Base-by-base conservation (phyloP, 805 yeast genomes). In the Zygosaccharomyces bailii region DNA sequence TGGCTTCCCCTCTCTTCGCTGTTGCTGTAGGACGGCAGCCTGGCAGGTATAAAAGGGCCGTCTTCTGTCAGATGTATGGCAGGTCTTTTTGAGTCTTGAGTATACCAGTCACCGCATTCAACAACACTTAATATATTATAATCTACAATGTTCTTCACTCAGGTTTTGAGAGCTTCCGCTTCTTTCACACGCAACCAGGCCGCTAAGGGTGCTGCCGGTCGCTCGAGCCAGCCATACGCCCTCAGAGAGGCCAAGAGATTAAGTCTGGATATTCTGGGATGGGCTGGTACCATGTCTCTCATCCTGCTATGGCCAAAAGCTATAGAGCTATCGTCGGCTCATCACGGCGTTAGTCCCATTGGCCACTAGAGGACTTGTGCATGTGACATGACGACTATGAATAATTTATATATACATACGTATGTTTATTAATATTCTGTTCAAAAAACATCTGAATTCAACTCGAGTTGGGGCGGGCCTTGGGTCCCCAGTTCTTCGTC, bases 401-500 rank as follows among this genome's bases (percentile, higher is more conserved):
- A 6, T 34, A 20, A 11, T 10, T 10, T 36, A 18, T 36, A 20
- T 13, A 36, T 20, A 23, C 24, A 36, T 36, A 11, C 25, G 18
- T 17, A 27, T 13, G n/a, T 25, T 25, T 27, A 18, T 38, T 20
- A 14, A 16, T 7, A 27, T 21, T 21, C 25, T 21, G 8, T 21
- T 5, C 9, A 9, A 21, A 9, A 5, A 21, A 6, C 9, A 21
- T 5, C 9, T 21, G 25, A 6, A 9, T 21, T 14, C 11, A 36
- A 25, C 23, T 24, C 37, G 51, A 33, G 36, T 49, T 50, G 42
- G 95, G 95, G 58, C 84, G 80, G 2, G 96, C 80, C 68, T 85
- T 87, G 29, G 98, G 99, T 1, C 99, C 99, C 99, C 99, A 93
- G 62, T 86, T 83, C 61, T 86, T 86, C 1, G 88, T 77, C 11